Percentiles rank a stretch among this genome's conserved stretches.
These are phyloP conservation scores for Inga laurina DNA, from an alignment of 306 rosid species.

Conservation along the genomic window DNA sequence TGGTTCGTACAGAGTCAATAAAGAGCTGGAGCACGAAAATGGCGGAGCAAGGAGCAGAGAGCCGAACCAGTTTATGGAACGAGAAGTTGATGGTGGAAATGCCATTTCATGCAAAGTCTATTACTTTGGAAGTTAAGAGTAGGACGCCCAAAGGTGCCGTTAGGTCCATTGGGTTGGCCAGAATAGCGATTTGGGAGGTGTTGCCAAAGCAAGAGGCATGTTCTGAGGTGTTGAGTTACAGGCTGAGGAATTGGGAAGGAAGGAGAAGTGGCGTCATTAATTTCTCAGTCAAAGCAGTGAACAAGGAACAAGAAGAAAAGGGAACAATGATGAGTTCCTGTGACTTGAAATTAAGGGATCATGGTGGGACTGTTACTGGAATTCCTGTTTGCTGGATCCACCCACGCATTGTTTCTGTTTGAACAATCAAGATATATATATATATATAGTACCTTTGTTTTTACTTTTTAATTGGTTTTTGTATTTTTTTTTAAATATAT, in stretches of 20 bases:
- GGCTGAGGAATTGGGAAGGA: conserved; percentile 50
- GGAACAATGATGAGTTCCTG: background rate
- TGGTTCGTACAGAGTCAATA: conserved; percentile 38
- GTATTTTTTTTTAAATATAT: too few relatives aligned
- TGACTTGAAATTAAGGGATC: background rate
- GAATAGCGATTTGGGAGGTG: conserved; percentile 45
- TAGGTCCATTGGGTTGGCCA: conserved; percentile 37
- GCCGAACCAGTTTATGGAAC: conserved; percentile 39
- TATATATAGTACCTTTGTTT: background rate
- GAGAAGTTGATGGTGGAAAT: conserved; percentile 41
- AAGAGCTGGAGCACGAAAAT: conserved; percentile 32
- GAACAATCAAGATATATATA: background rate
- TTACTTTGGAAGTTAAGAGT: conserved; percentile 46
- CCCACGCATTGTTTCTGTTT: background rate
- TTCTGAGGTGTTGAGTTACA: conserved; percentile 54
- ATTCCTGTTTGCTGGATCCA: conserved; percentile 29
- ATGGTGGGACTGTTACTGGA: background rate
- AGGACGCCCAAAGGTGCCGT: conserved; percentile 20
- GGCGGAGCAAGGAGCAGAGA: conserved; percentile 5
- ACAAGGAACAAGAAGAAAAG: background rate
- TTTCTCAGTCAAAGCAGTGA: conserved; percentile 36
- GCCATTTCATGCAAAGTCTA: conserved; percentile 31
- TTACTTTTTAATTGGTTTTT: background rate
- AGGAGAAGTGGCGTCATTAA: conserved; percentile 52
- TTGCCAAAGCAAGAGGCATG: background rate